Conservation (phyloP, 768 basidiomycete species). For the Lentinus tigrinus region DNA sequence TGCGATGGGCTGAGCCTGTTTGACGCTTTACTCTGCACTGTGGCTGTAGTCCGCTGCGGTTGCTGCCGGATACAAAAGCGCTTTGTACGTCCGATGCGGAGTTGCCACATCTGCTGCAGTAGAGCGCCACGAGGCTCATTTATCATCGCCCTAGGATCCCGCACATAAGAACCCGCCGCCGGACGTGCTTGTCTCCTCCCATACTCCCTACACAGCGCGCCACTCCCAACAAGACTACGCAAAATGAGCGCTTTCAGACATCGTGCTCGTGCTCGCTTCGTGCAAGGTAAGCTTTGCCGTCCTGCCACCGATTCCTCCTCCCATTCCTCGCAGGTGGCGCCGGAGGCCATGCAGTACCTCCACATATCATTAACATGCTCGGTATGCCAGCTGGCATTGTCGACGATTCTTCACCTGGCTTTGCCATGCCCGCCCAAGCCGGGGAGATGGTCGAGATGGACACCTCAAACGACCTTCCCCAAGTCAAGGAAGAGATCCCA, state of each 20-base stretch:
- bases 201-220: neutral
- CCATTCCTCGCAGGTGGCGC: neutral
- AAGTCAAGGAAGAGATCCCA: slow-evolving; percentile 14
- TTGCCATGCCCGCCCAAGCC: slow-evolving; percentile 16
- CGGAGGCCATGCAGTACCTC: neutral
- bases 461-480: neutral
- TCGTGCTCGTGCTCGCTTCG: neutral
- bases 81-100: slow-evolving; percentile 2
- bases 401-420: neutral
- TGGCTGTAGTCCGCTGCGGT: neutral
- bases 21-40: neutral
- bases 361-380: neutral
- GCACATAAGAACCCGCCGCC: neutral
- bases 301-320: neutral
- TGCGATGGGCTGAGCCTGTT: neutral
- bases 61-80: neutral
- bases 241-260: neutral
- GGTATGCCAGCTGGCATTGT: neutral
- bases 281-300: neutral
- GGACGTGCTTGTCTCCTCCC: neutral
- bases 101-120: slow-evolving; percentile 7
- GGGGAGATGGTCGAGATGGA: slow-evolving; percentile 24
- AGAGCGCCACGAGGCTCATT: slow-evolving; percentile 8
- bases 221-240: neutral
- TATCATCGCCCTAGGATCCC: slow-evolving; percentile 3